Conservation (phyloP, 208 protist species). For the Kentomonas sorsogonicus region DNA sequence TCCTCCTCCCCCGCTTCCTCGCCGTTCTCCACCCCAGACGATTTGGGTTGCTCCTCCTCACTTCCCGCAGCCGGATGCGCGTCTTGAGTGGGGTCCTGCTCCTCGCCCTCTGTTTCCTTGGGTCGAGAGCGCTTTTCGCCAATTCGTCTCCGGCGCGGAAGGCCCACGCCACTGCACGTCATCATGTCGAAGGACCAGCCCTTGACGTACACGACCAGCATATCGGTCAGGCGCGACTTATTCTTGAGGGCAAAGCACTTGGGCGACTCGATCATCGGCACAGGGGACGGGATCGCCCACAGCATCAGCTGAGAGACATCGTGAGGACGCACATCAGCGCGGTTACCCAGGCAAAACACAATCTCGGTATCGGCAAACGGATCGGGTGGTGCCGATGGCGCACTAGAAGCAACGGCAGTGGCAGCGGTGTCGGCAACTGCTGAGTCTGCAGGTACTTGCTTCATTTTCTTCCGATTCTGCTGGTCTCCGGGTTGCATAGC, state of each 20-base stretch:
- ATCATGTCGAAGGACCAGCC: constrained; percentile 75
- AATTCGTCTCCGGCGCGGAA: constrained; percentile 11
- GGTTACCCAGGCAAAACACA: no score
- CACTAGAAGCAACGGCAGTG: no score
- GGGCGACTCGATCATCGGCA: constrained; percentile 70
- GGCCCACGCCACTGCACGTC: constrained; percentile 37
- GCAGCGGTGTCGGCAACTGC: no score
- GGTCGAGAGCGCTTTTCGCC: neutral
- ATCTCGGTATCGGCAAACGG: no score
- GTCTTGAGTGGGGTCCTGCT: no score
- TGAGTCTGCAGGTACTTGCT: no score
- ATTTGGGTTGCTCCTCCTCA: no score
- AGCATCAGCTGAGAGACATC: constrained; percentile 70
- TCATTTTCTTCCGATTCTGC: no score
- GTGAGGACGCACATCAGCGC: constrained; percentile 57
- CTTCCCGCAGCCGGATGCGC: no score
- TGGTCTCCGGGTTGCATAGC: no score
- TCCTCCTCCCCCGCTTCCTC: neutral
- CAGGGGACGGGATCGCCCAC: constrained; percentile 60
- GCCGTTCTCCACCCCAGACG: no score
- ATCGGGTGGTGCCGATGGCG: no score
- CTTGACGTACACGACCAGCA: constrained; percentile 75
- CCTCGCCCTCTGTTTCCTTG: neutral
- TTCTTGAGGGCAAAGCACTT: constrained; percentile 69
- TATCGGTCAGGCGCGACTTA: constrained; percentile 60